Evolutionary conservation across 345 rosid genomes (phyloP).

Genomic region (Citrus unshiu): DNA sequence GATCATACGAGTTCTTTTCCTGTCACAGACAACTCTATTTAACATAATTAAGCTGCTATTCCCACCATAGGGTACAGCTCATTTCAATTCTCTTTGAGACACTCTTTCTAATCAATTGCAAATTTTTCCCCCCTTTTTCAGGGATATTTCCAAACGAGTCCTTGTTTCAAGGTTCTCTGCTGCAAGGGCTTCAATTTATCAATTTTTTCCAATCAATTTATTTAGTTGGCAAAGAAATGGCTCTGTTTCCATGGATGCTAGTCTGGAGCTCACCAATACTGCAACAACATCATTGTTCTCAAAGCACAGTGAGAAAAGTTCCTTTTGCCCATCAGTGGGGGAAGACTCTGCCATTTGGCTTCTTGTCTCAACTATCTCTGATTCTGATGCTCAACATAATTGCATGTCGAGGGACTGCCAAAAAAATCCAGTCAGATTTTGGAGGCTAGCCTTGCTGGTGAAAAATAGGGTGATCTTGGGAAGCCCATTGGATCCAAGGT

Average conservation of each 20-base stretch:
- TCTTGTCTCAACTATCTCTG: constrained; percentile 48
- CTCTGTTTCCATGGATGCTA: constrained; percentile 27
- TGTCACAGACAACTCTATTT: neutral
- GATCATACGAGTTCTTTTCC: neutral
- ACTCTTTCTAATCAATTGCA: neutral
- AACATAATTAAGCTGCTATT: neutral
- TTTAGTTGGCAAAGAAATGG: constrained; percentile 45
- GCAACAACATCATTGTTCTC: constrained; percentile 45
- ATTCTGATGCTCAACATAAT: constrained; percentile 31
- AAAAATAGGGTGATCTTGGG: constrained; percentile 60
- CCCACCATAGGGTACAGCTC: neutral
- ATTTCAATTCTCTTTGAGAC: neutral
- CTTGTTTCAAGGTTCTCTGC: constrained; percentile 59
- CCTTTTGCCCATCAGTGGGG: constrained; percentile 38
- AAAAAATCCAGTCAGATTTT: constrained; percentile 33
- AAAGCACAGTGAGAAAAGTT: constrained; percentile 30
- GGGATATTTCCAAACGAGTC: constrained; percentile 65
- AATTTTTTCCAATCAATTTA: constrained; percentile 60
- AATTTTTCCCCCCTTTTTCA: constrained; percentile 17
- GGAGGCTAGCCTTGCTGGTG: constrained; percentile 79
- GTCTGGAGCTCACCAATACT: constrained; percentile 33
- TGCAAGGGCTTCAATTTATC: constrained; percentile 38
- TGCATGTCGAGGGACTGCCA: constrained; percentile 26
- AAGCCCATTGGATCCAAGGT: constrained; percentile 65
- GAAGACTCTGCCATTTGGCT: constrained; percentile 72